Conservation (phyloP, 306 rosid species). For the Cucurbita moschata region DNA sequence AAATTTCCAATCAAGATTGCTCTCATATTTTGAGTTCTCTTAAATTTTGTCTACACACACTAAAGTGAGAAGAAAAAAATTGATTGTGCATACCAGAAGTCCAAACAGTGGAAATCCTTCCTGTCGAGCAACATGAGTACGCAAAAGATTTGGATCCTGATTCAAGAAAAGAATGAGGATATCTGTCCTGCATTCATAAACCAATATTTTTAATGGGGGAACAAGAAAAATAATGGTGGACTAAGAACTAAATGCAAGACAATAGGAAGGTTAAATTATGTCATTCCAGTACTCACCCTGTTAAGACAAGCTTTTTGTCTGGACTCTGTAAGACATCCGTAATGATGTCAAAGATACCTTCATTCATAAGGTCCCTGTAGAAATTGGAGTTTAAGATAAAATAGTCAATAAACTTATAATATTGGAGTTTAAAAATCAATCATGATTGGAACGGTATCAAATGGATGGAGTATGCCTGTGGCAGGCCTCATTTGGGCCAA, state of each 20-base stretch:
- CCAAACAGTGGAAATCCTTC: conserved; percentile 82
- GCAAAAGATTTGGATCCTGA: conserved; percentile 91
- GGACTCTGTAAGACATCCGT: conserved; percentile 61
- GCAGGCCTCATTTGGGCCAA: neutral
- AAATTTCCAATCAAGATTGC: neutral
- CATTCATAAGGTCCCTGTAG: conserved; percentile 80
- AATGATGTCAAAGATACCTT: conserved; percentile 80
- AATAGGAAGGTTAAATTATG: conserved; percentile 3
- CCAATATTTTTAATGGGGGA: conserved; percentile 23
- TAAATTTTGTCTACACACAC: neutral
- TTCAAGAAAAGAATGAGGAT: conserved; percentile 87
- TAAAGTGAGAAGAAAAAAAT: neutral
- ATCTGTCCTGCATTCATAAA: conserved; percentile 96
- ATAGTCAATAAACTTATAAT: conserved; percentile 2
- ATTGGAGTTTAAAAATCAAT: neutral
- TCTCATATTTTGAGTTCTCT: neutral
- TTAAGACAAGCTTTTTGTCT: conserved; percentile 75
- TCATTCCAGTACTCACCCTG: conserved; percentile 45
- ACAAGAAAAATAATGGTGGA: neutral
- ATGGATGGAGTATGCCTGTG: neutral
- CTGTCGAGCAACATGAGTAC: conserved; percentile 74
- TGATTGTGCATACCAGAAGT: conserved; percentile 48
- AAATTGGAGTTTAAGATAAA: conserved; percentile 11
- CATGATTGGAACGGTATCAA: neutral
- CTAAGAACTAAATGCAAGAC: conserved; percentile 6